phyloP scores from a whole-genome alignment of 305 asterid genomes.

The Fraxinus greggii region DNA sequence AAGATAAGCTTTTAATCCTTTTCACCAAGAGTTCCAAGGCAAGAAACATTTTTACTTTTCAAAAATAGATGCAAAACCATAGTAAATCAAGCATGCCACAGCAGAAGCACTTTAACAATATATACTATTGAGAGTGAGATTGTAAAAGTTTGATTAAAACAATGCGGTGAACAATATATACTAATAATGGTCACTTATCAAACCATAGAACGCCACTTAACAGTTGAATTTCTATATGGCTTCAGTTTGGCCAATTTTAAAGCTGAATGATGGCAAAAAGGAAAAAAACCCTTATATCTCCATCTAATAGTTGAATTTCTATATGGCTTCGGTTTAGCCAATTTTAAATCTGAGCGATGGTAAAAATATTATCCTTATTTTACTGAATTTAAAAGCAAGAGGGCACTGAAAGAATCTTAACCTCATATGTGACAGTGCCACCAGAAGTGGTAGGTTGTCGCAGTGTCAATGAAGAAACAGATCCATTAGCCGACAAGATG shows the following conservation, averaged over 20 bases:
- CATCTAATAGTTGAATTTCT: neutral
- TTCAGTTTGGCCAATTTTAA: neutral
- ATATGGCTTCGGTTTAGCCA: neutral
- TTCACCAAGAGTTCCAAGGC: neutral
- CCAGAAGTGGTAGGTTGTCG: slow-evolving; percentile 38
- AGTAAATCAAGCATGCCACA: neutral
- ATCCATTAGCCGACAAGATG: slow-evolving; percentile 44
- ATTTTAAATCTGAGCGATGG: neutral
- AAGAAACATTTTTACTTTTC: neutral
- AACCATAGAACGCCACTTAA: neutral
- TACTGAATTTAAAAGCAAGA: neutral
- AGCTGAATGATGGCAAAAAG: neutral
- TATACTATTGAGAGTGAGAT: neutral
- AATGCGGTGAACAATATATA: neutral
- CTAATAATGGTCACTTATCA: neutral
- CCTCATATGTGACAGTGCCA: slow-evolving; percentile 47
- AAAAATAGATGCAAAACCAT: neutral
- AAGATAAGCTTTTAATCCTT: neutral
- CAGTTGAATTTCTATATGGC: neutral
- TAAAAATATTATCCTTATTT: neutral
- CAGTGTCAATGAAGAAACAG: slow-evolving; percentile 40
- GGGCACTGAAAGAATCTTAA: slow-evolving; percentile 1
- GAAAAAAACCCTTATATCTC: neutral
- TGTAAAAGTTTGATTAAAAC: neutral
- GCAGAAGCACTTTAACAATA: neutral